Evolutionary conservation across 2,329 filamentous ascomycete genomes (phyloP).

Genomic region (Chrysoporthe puriensis): DNA sequence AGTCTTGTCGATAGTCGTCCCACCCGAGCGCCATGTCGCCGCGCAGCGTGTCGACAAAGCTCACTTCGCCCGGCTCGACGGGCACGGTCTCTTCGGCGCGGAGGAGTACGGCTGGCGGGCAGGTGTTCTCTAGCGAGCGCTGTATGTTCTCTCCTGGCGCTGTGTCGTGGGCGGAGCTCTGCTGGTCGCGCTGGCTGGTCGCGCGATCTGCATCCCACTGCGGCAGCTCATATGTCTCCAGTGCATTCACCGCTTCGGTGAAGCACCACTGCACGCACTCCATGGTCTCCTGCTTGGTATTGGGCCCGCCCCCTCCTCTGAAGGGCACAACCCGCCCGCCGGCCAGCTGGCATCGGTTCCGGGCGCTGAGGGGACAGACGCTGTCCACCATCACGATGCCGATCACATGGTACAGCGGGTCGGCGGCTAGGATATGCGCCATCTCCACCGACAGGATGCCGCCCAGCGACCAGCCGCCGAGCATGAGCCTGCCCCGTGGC

Average conservation of each 20-base stretch:
- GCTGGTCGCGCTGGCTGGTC: no score
- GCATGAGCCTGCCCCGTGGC: conserved; percentile 45
- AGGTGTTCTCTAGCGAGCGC: background rate
- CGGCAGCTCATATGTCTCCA: conserved; percentile 46
- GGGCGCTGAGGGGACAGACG: conserved; percentile 39
- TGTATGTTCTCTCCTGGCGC: background rate
- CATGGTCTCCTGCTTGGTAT: conserved; percentile 37
- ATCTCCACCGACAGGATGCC: conserved; percentile 57
- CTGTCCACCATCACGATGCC: conserved; percentile 60
- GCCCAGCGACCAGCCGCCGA: conserved; percentile 64
- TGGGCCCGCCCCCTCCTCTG: conserved; percentile 34
- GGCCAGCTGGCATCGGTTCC: background rate
- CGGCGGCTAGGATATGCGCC: conserved; percentile 46
- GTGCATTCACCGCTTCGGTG: conserved; percentile 46
- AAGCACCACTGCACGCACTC: conserved; percentile 44
- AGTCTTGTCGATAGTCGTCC: conserved; percentile 48
- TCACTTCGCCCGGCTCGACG: conserved; percentile 33
- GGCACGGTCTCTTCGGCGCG: conserved; percentile 48
- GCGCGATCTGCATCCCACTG: conserved; percentile 37
- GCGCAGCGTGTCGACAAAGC: conserved; percentile 49
- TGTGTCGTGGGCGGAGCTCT: background rate
- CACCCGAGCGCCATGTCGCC: conserved; percentile 51
- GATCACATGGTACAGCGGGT: conserved; percentile 43
- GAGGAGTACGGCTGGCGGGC: conserved; percentile 50
- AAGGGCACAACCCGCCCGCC: conserved; percentile 36